These are phyloP conservation scores for Phytophthora sansomeana DNA, from an alignment of 352 stramenopile genomes.

Conservation along the genomic window DNA sequence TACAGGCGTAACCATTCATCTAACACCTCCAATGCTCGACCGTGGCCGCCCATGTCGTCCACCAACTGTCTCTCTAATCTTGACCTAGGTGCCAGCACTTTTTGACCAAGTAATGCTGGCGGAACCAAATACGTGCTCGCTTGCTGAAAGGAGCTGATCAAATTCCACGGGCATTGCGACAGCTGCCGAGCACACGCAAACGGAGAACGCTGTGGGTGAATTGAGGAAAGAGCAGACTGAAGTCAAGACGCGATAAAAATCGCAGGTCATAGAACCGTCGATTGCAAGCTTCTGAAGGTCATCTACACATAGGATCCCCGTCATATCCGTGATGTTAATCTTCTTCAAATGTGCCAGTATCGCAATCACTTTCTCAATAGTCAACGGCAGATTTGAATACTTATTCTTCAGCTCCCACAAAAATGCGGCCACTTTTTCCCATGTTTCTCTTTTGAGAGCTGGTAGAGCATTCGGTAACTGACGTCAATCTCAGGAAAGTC, in stretches of 20 bases:
- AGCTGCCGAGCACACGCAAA: slow-evolving; percentile 4
- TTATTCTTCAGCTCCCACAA: neutral
- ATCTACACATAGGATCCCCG: slow-evolving; percentile 39
- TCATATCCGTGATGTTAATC: slow-evolving; percentile 34
- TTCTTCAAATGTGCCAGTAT: slow-evolving; percentile 27
- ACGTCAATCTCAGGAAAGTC: slow-evolving; percentile 3
- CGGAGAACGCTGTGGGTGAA: slow-evolving; percentile 1
- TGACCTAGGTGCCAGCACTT: too few species aligned
- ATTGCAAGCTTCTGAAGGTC: slow-evolving; percentile 24
- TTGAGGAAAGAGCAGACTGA: neutral
- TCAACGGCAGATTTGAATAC: neutral
- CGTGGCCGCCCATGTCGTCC: too few species aligned
- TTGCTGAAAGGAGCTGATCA: too few species aligned
- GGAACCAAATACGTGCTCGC: too few species aligned
- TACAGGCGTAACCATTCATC: too few species aligned
- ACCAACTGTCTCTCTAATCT: too few species aligned
- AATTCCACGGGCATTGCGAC: too few species aligned
- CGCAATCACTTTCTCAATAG: slow-evolving; percentile 11
- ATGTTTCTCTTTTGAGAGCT: slow-evolving; percentile 5
- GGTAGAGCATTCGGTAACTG: slow-evolving; percentile 14
- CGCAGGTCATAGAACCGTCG: slow-evolving; percentile 3
- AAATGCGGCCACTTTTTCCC: neutral
- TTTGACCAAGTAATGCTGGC: too few species aligned
- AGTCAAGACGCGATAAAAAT: slow-evolving; percentile 9
- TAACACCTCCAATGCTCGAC: too few species aligned